Conservation (phyloP, 2,329 filamentous ascomycete species). For the Penicillium brasilianum region DNA sequence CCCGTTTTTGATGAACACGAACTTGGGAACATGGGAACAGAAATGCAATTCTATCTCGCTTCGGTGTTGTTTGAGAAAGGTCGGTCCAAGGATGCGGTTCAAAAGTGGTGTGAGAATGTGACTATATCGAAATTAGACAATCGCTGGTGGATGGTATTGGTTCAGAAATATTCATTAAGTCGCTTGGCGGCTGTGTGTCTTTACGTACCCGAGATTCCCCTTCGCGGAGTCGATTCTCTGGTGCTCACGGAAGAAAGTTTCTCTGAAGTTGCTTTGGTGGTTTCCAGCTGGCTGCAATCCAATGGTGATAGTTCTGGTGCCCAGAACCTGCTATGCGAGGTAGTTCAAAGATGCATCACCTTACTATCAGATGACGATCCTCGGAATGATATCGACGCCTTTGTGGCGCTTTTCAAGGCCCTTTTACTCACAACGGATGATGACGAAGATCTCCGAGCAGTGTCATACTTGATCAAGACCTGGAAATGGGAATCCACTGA, state of each 20-base stretch:
- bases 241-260: neutral
- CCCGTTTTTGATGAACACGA: no score
- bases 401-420: neutral
- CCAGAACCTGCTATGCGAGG: neutral
- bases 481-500: neutral
- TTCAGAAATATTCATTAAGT: neutral
- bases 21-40: no score
- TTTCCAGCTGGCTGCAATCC: neutral
- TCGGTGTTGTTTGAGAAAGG: neutral
- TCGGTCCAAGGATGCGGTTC: neutral
- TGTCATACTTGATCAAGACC: neutral
- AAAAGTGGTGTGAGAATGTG: neutral
- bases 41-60: neutral
- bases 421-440: neutral
- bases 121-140: neutral
- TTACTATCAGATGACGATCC: neutral
- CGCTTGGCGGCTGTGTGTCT: neutral
- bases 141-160: neutral
- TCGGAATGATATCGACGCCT: neutral
- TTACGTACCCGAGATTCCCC: neutral
- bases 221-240: neutral
- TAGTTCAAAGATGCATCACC: neutral
- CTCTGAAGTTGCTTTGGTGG: neutral
- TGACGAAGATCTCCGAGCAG: neutral
- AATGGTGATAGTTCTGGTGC: neutral